Percentiles rank a stretch among this genome's conserved stretches.
These are phyloP conservation scores for Postia placenta DNA, from an alignment of 768 basidiomycete genomes.

Conservation along the genomic window DNA sequence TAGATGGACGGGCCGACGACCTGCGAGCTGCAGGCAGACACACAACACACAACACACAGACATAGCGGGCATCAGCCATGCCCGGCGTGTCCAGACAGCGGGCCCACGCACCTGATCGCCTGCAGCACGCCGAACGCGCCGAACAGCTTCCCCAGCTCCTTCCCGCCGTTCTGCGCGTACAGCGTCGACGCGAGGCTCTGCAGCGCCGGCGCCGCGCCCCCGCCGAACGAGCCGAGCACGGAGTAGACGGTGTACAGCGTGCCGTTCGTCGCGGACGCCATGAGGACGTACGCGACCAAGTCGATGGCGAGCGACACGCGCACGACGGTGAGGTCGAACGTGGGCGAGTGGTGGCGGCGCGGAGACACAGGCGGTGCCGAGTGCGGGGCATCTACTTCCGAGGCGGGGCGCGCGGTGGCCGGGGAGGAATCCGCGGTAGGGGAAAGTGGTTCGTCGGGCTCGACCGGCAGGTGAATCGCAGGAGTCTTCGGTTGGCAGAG, in stretches of 20 bases:
- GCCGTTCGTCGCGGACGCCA: slow-evolving; percentile 37
- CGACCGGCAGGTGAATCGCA: slow-evolving; percentile 19
- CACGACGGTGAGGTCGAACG: slow-evolving; percentile 68
- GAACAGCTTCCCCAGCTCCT: slow-evolving; percentile 70
- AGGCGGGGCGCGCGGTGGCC: not conserved
- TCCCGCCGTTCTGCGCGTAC: slow-evolving; percentile 47
- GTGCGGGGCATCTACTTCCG: not conserved
- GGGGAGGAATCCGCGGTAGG: not conserved
- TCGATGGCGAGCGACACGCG: slow-evolving; percentile 58
- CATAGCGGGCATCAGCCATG: not conserved
- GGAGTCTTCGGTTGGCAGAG: slow-evolving; percentile 40
- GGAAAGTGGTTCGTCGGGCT: slow-evolving; percentile 17
- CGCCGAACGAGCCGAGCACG: slow-evolving; percentile 49
- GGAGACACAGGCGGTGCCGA: slow-evolving; percentile 8
- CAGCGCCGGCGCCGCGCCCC: slow-evolving; percentile 58
- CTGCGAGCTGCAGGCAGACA: slow-evolving; percentile 40
- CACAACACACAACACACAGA: not conserved
- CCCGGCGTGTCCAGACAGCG: not conserved
- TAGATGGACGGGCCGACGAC: slow-evolving; percentile 71
- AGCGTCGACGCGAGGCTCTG: slow-evolving; percentile 70
- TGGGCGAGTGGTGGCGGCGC: slow-evolving; percentile 29
- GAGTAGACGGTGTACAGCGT: slow-evolving; percentile 45
- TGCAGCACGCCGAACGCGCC: slow-evolving; percentile 75
- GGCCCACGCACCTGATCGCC: slow-evolving; percentile 46
- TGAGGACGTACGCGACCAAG: slow-evolving; percentile 39